Evolutionary conservation across 2,329 filamentous ascomycete species (phyloP).

Genomic region (Metarhizium rileyi): DNA sequence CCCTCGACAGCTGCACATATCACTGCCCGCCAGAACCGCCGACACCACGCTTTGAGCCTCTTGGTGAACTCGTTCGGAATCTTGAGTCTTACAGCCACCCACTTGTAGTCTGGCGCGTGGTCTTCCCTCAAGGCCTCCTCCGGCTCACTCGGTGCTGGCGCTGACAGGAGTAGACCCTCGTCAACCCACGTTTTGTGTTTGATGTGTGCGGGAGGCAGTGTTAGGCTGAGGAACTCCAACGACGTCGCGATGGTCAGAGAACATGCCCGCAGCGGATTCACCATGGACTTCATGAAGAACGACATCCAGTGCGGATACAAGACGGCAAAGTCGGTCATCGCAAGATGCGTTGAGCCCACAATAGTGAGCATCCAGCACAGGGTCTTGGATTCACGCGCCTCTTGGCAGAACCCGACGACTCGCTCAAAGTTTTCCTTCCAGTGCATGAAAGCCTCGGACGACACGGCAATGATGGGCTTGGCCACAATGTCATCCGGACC

Average conservation of each 20-base stretch:
- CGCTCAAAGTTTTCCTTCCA: constrained; percentile 55
- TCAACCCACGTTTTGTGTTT: constrained; percentile 42
- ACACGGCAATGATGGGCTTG: constrained; percentile 52
- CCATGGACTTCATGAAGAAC: constrained; percentile 50
- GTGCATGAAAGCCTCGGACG: constrained; percentile 61
- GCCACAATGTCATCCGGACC: constrained; percentile 33
- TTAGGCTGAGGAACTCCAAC: constrained; percentile 50
- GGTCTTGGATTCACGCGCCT: constrained; percentile 37
- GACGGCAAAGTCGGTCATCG: constrained; percentile 56
- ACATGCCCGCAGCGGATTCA: constrained; percentile 52
- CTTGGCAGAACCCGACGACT: constrained; percentile 45
- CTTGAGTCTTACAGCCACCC: constrained; percentile 45
- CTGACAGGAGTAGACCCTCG: constrained; percentile 39
- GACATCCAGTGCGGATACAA: constrained; percentile 51
- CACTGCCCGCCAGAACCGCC: constrained; percentile 21
- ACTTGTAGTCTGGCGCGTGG: constrained; percentile 47
- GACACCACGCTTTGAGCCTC: constrained; percentile 34
- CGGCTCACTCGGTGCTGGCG: constrained; percentile 25
- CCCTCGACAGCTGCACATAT: constrained; percentile 2
- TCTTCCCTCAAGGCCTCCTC: constrained; percentile 37
- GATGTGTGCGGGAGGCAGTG: constrained; percentile 37
- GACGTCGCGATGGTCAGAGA: constrained; percentile 53
- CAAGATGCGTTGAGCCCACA: constrained; percentile 53
- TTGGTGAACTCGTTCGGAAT: constrained; percentile 48
- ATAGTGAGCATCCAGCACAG: constrained; percentile 42